Percentiles rank a stretch among this genome's conserved stretches.
Evolutionary conservation across 1,139 yeast genomes (phyloP).

Genomic region (Sugiyamaella japonica): DNA sequence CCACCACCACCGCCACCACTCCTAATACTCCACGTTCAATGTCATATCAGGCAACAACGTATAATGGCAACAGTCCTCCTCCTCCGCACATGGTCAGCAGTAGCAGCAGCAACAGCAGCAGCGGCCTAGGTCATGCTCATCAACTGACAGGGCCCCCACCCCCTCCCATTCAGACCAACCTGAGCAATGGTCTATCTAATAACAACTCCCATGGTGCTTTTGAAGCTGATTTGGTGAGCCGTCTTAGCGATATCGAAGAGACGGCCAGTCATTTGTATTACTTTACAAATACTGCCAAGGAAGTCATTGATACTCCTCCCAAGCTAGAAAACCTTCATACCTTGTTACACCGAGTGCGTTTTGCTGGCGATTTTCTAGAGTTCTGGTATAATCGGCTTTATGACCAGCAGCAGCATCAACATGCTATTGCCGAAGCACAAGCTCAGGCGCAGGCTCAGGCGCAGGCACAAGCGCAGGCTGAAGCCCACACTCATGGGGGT

Average conservation of each 20-base stretch:
- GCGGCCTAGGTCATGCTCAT: not conserved
- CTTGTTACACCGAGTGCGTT: constrained; percentile 25
- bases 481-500: constrained; percentile 13
- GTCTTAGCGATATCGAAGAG: constrained; percentile 27
- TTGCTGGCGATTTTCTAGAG: constrained; percentile 28
- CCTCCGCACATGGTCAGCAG: not conserved
- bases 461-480: constrained; percentile 16
- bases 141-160: not conserved
- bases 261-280: constrained; percentile 30
- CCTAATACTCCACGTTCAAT: not conserved
- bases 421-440: constrained; percentile 16
- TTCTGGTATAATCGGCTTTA: constrained; percentile 28
- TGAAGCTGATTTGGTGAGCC: constrained; percentile 18
- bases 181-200: not conserved
- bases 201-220: constrained; percentile 2
- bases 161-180: not conserved
- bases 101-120: no score
- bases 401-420: constrained; percentile 23
- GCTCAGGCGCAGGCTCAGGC: constrained; percentile 19
- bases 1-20: not conserved
- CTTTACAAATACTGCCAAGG: constrained; percentile 23
- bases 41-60: not conserved
- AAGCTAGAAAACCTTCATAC: constrained; percentile 26
- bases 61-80: not conserved
- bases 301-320: constrained; percentile 21